Evolutionary conservation across 2,329 filamentous ascomycete genomes (phyloP).

Genomic region (Myriangium duriaei): DNA sequence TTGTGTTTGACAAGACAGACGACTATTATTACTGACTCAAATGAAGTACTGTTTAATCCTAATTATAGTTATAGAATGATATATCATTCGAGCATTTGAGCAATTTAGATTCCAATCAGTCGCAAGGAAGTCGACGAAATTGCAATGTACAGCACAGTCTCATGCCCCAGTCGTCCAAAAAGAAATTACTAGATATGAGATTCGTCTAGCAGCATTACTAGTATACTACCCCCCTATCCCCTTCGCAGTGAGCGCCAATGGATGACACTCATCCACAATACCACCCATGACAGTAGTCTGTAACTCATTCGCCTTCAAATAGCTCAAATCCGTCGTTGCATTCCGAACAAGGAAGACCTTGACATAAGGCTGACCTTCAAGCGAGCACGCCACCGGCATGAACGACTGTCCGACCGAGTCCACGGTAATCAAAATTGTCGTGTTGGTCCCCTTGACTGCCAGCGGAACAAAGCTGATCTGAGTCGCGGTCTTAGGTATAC

Average conservation of each 20-base stretch:
- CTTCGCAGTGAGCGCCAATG: slow-evolving; percentile 9
- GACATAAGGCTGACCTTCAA: slow-evolving; percentile 6
- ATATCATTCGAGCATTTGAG: too few relatives aligned
- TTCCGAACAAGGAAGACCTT: slow-evolving; percentile 13
- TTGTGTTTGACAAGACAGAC: too few relatives aligned
- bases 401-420: slow-evolving; percentile 11
- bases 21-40: too few relatives aligned
- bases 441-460: background rate
- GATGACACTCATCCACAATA: slow-evolving; percentile 11
- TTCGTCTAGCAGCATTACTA: too few relatives aligned
- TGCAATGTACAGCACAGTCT: too few relatives aligned
- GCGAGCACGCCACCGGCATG: slow-evolving; percentile 11
- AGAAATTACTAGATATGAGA: too few relatives aligned
- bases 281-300: slow-evolving; percentile 13
- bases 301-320: slow-evolving; percentile 6
- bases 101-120: too few relatives aligned
- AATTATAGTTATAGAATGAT: too few relatives aligned
- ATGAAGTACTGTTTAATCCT: too few relatives aligned
- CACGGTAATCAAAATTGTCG: slow-evolving; percentile 9
- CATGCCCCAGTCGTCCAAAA: too few relatives aligned
- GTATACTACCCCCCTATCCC: slow-evolving; percentile 1
- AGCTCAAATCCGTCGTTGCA: slow-evolving; percentile 7
- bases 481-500: slow-evolving; percentile 9
- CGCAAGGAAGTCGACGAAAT: too few relatives aligned
- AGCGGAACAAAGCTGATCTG: slow-evolving; percentile 10